phyloP scores from a whole-genome alignment of 2,329 filamentous ascomycete species.

The Alternaria sp. region DNA sequence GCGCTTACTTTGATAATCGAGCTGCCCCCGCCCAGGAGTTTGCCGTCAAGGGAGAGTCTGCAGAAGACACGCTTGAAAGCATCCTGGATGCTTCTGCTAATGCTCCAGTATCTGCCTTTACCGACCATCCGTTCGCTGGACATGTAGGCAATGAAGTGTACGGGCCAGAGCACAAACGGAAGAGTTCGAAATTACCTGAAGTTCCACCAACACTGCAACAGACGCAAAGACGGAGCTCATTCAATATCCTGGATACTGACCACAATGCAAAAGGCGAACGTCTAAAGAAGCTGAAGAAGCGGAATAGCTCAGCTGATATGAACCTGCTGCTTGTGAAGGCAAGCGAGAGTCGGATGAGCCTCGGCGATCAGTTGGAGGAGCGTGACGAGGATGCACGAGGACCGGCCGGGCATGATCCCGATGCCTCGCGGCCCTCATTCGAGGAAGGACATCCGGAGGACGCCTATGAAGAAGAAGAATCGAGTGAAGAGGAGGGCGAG shows the following conservation, averaged over 20 bases:
- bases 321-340: constrained; percentile 46
- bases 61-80: constrained; percentile 86
- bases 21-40: constrained; percentile 66
- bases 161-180: constrained; percentile 58
- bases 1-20: constrained; percentile 79
- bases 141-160: constrained; percentile 79
- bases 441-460: constrained; percentile 26
- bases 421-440: constrained; percentile 24
- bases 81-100: constrained; percentile 89
- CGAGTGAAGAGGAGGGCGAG: constrained; percentile 53
- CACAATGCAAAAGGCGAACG: constrained; percentile 48
- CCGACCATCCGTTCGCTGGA: constrained; percentile 84
- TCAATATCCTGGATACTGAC: constrained; percentile 50
- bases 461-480: constrained; percentile 55
- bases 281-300: constrained; percentile 54
- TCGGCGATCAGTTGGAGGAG: constrained; percentile 45
- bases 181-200: constrained; percentile 50
- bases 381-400: constrained; percentile 43
- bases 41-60: constrained; percentile 76
- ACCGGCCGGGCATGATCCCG: constrained; percentile 28
- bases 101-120: constrained; percentile 91
- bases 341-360: constrained; percentile 48
- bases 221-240: constrained; percentile 49
- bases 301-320: constrained; percentile 51
- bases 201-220: constrained; percentile 31